phyloP scores from a whole-genome alignment of 1,284 basidiomycete genomes.

The Salmacisia buchloeana region DNA sequence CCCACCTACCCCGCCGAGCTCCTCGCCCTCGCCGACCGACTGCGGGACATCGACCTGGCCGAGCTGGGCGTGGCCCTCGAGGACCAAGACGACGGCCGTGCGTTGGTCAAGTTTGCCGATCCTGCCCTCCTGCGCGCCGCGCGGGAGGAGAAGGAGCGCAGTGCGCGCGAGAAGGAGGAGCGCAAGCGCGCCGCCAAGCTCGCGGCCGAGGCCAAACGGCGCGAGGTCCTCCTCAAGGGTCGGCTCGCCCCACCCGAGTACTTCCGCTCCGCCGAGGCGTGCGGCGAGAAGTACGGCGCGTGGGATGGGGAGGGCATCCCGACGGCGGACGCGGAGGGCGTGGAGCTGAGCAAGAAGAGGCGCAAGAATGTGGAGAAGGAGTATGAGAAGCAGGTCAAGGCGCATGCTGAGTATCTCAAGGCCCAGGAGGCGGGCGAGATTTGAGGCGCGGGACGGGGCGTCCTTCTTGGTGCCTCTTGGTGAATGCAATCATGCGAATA shows the following conservation, averaged over 20 bases:
- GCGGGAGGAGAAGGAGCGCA: constrained; percentile 81
- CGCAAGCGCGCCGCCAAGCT: constrained; percentile 72
- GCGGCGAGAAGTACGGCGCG: constrained; percentile 60
- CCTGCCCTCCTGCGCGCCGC: constrained; percentile 74
- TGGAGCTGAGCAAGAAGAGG: constrained; percentile 76
- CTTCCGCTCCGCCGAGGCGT: constrained; percentile 56
- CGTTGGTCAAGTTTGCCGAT: constrained; percentile 81
- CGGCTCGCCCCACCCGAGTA: constrained; percentile 68
- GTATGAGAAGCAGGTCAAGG: constrained; percentile 61
- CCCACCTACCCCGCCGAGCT: constrained; percentile 23
- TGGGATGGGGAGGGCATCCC: constrained; percentile 85
- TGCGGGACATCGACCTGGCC: constrained; percentile 83
- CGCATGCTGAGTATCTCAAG: constrained; percentile 42
- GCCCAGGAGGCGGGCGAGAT: constrained; percentile 39
- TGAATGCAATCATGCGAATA: no score
- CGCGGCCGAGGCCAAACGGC: constrained; percentile 65
- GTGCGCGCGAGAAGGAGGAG: constrained; percentile 68
- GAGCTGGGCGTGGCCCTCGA: constrained; percentile 91
- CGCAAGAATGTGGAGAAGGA: constrained; percentile 77
- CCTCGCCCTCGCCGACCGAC: constrained; percentile 60
- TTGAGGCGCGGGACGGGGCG: no score
- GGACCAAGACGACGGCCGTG: constrained; percentile 76
- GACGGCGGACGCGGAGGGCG: constrained; percentile 72
- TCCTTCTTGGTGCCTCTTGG: no score
- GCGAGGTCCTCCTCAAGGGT: constrained; percentile 80